Base-by-base conservation (phyloP, 129 eudicot species). In the Pittosporum tobira region DNA sequence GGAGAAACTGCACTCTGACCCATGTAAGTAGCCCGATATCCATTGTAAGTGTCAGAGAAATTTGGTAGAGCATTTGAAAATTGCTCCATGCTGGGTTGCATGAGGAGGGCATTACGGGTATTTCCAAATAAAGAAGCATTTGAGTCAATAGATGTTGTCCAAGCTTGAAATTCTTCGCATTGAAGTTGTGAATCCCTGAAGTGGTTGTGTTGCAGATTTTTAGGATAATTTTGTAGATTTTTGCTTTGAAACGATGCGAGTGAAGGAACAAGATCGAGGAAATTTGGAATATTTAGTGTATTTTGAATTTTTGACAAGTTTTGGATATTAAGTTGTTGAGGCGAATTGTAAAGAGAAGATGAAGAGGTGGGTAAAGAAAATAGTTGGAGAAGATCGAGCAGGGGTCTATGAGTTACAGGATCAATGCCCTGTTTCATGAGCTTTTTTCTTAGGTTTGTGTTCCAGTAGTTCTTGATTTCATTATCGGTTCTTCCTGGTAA, bases 401-500 rank as follows among this genome's bases (percentile, higher is more conserved):
- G 71, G 23, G 61, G 70, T 21, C 14, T 30, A 23, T 71, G 75
- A 43, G 75, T 71, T 15, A 62, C 68, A 0, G 75, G 75, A 29
- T 71, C 70, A 27, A 71, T 53, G 31, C 75, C 75, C 58, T 31
- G 43, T 44, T 38, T 60, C 6, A 71, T 64, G 26, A 71, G 59
- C 51, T 43, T 62, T 24, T 65, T 72, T 26, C 50, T 50, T 11
- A 72, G 25, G 27, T 65, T 67, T 1, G 72, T 72, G 67, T 72
- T 50, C 72, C 72, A 72, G 14, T 48, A 52, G 46, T 72, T 72
- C 67, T 72, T 72, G 67, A 73, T 72, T 27, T 72, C 77, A 26
- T 72, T 72, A 24, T 72, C 77, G 1, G 71, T 72, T 45, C 77
- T 19, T 22, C 78, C 59, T 1, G 78, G 73, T 25, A 73, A 61